phyloP scores from a whole-genome alignment of 2,329 filamentous ascomycete species.

The Drechslerella dactyloides region DNA sequence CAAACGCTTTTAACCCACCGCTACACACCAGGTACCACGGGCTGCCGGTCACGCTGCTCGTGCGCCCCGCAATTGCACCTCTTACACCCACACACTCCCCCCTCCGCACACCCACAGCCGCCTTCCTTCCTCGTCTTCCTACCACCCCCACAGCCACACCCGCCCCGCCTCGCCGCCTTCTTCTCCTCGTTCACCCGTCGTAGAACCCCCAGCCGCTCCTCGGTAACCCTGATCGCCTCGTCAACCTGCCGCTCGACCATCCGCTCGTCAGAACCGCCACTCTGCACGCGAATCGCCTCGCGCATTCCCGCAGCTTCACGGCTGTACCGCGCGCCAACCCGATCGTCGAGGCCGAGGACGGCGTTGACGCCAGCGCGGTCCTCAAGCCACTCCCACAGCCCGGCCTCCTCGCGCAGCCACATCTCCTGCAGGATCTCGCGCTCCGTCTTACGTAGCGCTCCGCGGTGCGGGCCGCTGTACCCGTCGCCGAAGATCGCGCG shows the following conservation, averaged over 20 bases:
- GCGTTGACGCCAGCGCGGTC: slow-evolving; percentile 70
- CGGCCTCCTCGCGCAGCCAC: slow-evolving; percentile 84
- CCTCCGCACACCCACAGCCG: slow-evolving; percentile 1
- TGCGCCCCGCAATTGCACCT: slow-evolving; percentile 2
- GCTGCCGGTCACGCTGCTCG: slow-evolving; percentile 13
- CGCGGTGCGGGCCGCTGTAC: slow-evolving; percentile 52
- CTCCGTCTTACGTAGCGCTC: slow-evolving; percentile 58
- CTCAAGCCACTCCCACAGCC: slow-evolving; percentile 92
- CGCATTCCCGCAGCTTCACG: slow-evolving; percentile 58
- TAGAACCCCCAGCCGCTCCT: slow-evolving; percentile 79
- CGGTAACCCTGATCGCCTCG: slow-evolving; percentile 82
- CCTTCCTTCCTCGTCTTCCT: too few species aligned
- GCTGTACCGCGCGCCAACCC: slow-evolving; percentile 57
- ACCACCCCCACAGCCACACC: slow-evolving; percentile 2
- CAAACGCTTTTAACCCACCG: too few species aligned
- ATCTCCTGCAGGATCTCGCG: slow-evolving; percentile 89
- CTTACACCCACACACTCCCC: neutral
- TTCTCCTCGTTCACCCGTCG: slow-evolving; percentile 73
- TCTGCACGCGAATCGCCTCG: slow-evolving; percentile 66
- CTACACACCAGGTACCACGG: too few species aligned
- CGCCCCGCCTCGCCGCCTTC: slow-evolving; percentile 56
- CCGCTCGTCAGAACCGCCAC: slow-evolving; percentile 62
- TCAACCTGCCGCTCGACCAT: slow-evolving; percentile 77
- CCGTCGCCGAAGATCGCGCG: slow-evolving; percentile 56
- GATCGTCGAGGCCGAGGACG: slow-evolving; percentile 65